These are phyloP conservation scores for Chaetomium fimeti DNA, from an alignment of 495 filamentous ascomycete species.

Conservation along the genomic window DNA sequence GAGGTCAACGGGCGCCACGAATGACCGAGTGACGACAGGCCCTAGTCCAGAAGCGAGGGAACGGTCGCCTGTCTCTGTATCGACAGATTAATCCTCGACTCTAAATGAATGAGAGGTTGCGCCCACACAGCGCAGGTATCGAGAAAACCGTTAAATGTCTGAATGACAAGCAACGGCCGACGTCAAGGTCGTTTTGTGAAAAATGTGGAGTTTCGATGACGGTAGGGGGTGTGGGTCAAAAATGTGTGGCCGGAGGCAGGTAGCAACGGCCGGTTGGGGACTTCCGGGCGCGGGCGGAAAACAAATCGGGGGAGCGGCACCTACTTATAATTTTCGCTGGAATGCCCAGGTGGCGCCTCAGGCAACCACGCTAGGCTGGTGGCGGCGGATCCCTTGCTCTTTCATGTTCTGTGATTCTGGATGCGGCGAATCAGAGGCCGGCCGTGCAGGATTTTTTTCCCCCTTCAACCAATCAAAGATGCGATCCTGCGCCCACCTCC, in stretches of 20 bases:
- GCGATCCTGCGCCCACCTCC: conserved; percentile 23
- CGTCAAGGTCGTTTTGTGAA: conserved; percentile 34
- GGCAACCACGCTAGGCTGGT: conserved; percentile 36
- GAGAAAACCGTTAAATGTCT: conserved; percentile 22
- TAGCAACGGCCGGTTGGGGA: conserved; percentile 48
- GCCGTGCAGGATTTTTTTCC: conserved; percentile 32
- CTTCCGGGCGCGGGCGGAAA: conserved; percentile 48
- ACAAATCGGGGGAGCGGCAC: conserved; percentile 42
- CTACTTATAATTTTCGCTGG: conserved; percentile 51
- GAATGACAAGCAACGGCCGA: conserved; percentile 35
- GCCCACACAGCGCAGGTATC: conserved; percentile 39
- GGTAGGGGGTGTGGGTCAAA: conserved; percentile 37
- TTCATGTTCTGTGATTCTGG: conserved; percentile 28
- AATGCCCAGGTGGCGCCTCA: conserved; percentile 30
- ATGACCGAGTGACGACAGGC: conserved; percentile 28
- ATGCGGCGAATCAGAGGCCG: conserved; percentile 31
- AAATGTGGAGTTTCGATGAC: conserved; percentile 28
- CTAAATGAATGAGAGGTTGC: conserved; percentile 44
- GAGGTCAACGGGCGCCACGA: conserved; percentile 32
- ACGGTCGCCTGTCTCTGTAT: conserved; percentile 34
- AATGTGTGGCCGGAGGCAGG: conserved; percentile 42
- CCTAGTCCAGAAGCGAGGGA: conserved; percentile 35
- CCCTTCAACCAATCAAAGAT: conserved; percentile 21
- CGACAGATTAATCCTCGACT: conserved; percentile 37
- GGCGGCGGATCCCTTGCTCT: conserved; percentile 34